Evolutionary conservation across 1,139 yeast genomes (phyloP).

Genomic region (Torulaspora globosa): DNA sequence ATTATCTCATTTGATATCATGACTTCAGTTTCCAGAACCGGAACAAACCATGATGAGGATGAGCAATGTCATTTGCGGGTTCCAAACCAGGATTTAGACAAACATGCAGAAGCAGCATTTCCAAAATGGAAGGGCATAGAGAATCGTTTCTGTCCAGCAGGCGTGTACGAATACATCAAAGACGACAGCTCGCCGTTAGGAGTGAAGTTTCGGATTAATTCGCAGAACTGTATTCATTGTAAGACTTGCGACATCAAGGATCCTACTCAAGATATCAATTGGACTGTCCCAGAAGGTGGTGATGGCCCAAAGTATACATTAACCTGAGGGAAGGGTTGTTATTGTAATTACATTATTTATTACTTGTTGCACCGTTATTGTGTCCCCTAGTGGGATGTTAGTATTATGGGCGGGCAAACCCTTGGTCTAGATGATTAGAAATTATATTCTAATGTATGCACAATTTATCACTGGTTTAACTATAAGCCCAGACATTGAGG

Average conservation of each 20-base stretch:
- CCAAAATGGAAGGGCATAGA: slow-evolving; percentile 83
- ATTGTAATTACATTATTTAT: slow-evolving; percentile 2
- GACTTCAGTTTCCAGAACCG: slow-evolving; percentile 92
- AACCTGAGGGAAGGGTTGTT: slow-evolving; percentile 22
- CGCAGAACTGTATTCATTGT: slow-evolving; percentile 96
- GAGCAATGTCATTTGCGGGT: slow-evolving; percentile 85
- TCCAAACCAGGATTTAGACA: slow-evolving; percentile 62
- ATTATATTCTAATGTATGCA: background rate
- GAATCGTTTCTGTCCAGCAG: slow-evolving; percentile 94
- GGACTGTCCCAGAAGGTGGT: slow-evolving; percentile 98
- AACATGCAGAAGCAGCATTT: slow-evolving; percentile 65
- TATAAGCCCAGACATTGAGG: slow-evolving; percentile 39
- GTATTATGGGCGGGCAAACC: background rate
- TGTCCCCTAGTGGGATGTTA: background rate
- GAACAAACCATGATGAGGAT: slow-evolving; percentile 92
- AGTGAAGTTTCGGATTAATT: slow-evolving; percentile 83
- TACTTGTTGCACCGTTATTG: background rate
- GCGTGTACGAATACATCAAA: slow-evolving; percentile 88
- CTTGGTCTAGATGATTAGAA: background rate
- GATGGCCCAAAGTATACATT: slow-evolving; percentile 85
- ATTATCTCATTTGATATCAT: slow-evolving; percentile 81
- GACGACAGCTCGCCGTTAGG: slow-evolving; percentile 58
- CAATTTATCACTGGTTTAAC: background rate
- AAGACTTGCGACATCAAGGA: slow-evolving; percentile 97
- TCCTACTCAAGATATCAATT: slow-evolving; percentile 87